Evolutionary conservation across 306 rosid genomes (phyloP).

Genomic region (Myrica gale): DNA sequence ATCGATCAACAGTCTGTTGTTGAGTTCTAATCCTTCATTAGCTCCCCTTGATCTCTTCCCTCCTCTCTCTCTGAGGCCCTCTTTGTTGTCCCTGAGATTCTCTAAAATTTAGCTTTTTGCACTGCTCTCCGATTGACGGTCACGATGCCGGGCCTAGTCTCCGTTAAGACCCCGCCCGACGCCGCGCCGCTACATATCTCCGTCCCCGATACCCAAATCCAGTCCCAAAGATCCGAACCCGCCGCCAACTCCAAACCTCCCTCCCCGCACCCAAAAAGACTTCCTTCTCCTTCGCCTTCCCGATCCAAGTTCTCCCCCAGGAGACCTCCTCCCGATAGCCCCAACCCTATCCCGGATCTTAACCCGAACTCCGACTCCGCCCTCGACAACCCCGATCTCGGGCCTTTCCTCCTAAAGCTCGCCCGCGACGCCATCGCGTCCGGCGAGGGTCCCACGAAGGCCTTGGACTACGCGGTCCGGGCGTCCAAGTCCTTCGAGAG

Average conservation of each 20-base stretch:
- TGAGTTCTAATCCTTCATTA: conserved; percentile 42
- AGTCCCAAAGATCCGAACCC: conserved; percentile 52
- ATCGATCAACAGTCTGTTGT: conserved; percentile 28
- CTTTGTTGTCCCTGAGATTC: background rate
- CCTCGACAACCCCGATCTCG: conserved; percentile 97
- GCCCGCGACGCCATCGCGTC: conserved; percentile 93
- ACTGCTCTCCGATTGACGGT: background rate
- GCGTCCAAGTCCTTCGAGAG: conserved; percentile 94
- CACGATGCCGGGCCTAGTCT: conserved; percentile 82
- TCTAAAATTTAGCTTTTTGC: background rate
- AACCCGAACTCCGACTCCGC: conserved; percentile 50
- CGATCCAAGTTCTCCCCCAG: conserved; percentile 69
- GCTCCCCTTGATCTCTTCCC: conserved; percentile 3
- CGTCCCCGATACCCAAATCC: conserved; percentile 47
- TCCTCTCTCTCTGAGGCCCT: conserved; percentile 2
- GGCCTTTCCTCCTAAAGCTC: conserved; percentile 85
- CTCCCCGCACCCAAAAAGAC: conserved; percentile 60
- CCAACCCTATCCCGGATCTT: conserved; percentile 37
- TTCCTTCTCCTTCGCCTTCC: conserved; percentile 78
- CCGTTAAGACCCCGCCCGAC: conserved; percentile 75
- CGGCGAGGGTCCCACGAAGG: conserved; percentile 88
- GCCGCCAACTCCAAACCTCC: conserved; percentile 45
- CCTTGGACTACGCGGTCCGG: conserved; percentile 75
- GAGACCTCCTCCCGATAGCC: conserved; percentile 62
- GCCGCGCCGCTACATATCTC: conserved; percentile 60